Percentiles rank a stretch among this genome's conserved stretches.
These are phyloP conservation scores for Neoboletus magnificus DNA, from an alignment of 768 basidiomycete species.

Conservation along the genomic window DNA sequence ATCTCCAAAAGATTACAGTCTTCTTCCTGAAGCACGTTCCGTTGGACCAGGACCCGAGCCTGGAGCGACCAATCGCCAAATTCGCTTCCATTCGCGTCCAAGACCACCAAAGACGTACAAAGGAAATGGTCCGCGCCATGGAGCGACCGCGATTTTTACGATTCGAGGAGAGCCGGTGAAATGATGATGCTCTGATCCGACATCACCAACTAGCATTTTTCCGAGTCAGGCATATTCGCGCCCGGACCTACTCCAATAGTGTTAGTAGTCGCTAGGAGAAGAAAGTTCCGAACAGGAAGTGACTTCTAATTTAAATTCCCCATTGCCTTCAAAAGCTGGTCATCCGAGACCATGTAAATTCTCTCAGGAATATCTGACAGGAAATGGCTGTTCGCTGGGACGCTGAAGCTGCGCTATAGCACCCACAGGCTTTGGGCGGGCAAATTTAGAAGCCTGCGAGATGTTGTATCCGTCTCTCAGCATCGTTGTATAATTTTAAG, in stretches of 20 bases:
- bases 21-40: not conserved
- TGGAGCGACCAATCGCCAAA: slow-evolving; percentile 21
- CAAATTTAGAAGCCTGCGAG: not conserved
- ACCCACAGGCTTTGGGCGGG: not conserved
- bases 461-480: not conserved
- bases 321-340: not conserved
- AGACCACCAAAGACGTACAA: not conserved
- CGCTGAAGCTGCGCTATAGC: not conserved
- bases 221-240: not conserved
- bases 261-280: not conserved
- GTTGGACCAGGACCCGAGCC: not conserved
- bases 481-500: not conserved
- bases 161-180: slow-evolving; percentile 1
- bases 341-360: not conserved
- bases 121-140: not conserved
- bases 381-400: not conserved
- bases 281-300: not conserved
- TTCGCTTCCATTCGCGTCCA: not conserved
- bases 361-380: not conserved
- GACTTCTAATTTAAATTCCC: not conserved
- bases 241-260: not conserved
- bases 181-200: not conserved
- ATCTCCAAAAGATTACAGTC: not conserved
- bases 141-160: slow-evolving; percentile 13
- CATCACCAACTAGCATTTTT: not conserved